Evolutionary conservation across 2,329 filamentous ascomycete genomes (phyloP), one percentile per base, ranked within the genome.

Genomic region (Penicillium brevicompactum): DNA sequence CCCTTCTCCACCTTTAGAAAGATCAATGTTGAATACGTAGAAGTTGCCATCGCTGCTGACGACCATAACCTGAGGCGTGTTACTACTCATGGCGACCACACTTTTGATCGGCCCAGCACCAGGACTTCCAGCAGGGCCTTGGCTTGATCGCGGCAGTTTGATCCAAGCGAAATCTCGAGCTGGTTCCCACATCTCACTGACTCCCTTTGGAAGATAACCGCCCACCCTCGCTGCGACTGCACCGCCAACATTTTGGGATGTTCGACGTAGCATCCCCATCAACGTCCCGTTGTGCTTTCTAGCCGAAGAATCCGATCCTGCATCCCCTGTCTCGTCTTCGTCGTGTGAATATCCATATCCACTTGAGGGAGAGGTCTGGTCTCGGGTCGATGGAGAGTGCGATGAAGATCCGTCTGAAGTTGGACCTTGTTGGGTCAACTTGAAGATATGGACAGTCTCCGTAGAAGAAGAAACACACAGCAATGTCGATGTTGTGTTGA

Each of bases 161-260:
- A 97, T 92, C 82, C 91, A 97, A 1, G 94, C 94, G 76, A 99
- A 99, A 74, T 99, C 94, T 51, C 94, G 85, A 56, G 89, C 80
- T 0, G 94, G 94, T 68, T 99, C 94, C 92, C 92, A 97, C 83
- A 97, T 97, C 75, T 97, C 93, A 1, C 93, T 93, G 4, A 99
- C 92, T 1, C 92, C 93, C 67, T 90, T 90, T 0, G 94, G 94
- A 2, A 99, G 80, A 71, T 99, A 99, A 0, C 91, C 92, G 4
- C 92, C 92, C 31, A 97, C 88, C 7, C 91, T 91, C 5, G 91
- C 90, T 16, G 91, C 93, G 56, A 99, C 88, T 22, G 89, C 90
- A 59, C 90, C 92, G 38, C 92, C 90, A 73, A 97, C 93, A 54
- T 93, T 90, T 70, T 97, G 92, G 4, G 93, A 97, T 4, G 94